Conservation (phyloP, 805 yeast genomes). For the Hanseniaspora pseudoguilliermondii region DNA sequence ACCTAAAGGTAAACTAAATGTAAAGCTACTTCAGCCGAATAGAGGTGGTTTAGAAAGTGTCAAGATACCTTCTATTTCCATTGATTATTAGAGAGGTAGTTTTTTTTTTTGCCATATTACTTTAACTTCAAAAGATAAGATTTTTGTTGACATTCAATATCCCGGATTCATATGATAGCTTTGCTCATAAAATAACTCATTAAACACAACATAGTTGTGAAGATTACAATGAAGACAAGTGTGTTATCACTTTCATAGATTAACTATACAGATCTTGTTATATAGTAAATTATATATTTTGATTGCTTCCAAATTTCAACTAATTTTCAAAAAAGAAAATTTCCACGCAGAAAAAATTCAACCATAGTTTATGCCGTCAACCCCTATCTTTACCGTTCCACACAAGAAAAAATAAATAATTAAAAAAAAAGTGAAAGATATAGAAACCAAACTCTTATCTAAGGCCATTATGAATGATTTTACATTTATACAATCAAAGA, state of each 20-base stretch:
- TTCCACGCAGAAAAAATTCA: neutral
- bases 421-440: neutral
- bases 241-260: too few relatives aligned
- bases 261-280: too few relatives aligned
- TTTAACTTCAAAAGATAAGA: too few relatives aligned
- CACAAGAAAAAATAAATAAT: neutral
- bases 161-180: neutral
- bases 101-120: too few relatives aligned
- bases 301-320: too few relatives aligned
- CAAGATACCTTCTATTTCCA: slow-evolving; percentile 1
- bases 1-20: slow-evolving; percentile 8
- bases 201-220: neutral
- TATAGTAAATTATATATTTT: too few relatives aligned
- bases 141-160: neutral
- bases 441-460: neutral
- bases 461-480: neutral
- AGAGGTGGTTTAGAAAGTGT: slow-evolving; percentile 10
- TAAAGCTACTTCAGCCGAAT: slow-evolving; percentile 7
- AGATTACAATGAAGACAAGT: too few relatives aligned
- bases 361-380: too few relatives aligned
- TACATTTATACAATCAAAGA: neutral
- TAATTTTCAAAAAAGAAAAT: too few relatives aligned
- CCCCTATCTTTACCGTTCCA: too few relatives aligned
- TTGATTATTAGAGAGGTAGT: neutral
- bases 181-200: neutral